Conservation (phyloP, 495 filamentous ascomycete genomes). For the Penicillium lividum region DNA sequence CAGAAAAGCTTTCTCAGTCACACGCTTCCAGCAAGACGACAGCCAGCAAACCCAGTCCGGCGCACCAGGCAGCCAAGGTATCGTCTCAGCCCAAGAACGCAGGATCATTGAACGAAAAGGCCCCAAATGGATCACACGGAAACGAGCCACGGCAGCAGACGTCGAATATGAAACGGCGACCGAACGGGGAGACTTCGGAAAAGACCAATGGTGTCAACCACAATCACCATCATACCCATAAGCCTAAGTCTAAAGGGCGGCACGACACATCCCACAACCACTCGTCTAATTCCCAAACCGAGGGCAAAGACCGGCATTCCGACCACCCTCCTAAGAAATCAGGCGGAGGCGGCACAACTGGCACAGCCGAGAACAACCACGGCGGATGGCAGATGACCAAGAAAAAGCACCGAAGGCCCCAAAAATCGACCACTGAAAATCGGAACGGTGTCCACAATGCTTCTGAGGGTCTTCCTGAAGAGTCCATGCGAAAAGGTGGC, state of each 20-base stretch:
- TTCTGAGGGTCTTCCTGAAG: neutral
- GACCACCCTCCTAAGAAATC: conserved; percentile 36
- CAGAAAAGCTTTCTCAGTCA: conserved; percentile 35
- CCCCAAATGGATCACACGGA: conserved; percentile 4
- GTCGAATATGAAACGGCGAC: conserved; percentile 24
- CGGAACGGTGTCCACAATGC: neutral
- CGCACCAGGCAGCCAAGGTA: conserved; percentile 31
- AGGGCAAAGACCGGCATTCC: conserved; percentile 35
- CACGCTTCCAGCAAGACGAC: conserved; percentile 25
- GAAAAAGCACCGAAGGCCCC: neutral
- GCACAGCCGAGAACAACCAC: neutral
- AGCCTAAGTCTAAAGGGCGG: conserved; percentile 35
- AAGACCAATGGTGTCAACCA: conserved; percentile 39
- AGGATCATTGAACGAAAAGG: conserved; percentile 34
- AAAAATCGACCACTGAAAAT: neutral
- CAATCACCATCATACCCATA: conserved; percentile 13
- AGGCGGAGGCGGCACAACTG: conserved; percentile 25
- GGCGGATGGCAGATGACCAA: conserved; percentile 8
- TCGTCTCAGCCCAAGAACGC: conserved; percentile 33
- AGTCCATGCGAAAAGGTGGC: conserved; percentile 6
- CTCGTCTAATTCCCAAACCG: conserved; percentile 20
- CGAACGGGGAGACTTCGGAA: conserved; percentile 38
- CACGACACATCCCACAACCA: conserved; percentile 32
- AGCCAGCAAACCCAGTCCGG: conserved; percentile 19
- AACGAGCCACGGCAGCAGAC: conserved; percentile 28